phyloP scores from a whole-genome alignment of 768 basidiomycete genomes.

The Rhodosporidiobolus sp. region DNA sequence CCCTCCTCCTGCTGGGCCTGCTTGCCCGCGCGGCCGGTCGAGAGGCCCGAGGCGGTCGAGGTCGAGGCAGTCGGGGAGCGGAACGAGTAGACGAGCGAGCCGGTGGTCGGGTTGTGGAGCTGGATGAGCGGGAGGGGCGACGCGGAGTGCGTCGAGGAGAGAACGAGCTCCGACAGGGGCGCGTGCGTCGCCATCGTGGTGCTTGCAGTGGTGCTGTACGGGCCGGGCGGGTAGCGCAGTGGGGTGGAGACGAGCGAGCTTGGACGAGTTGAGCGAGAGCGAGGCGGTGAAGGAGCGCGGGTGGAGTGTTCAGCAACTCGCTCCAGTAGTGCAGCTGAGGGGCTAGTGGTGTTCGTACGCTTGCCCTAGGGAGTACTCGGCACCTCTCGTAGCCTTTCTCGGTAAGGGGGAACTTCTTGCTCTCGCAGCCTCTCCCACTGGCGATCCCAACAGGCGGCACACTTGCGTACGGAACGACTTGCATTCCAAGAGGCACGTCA shows the following conservation, averaged over 20 bases:
- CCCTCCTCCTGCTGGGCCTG: conserved; percentile 5
- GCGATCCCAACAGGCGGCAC: no score
- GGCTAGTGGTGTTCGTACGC: no score
- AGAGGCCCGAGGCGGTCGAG: neutral
- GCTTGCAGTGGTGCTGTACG: neutral
- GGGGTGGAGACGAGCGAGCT: neutral
- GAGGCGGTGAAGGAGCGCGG: neutral
- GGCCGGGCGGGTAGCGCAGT: neutral
- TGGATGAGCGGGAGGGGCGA: conserved; percentile 27
- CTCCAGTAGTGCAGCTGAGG: no score
- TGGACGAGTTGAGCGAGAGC: conserved; percentile 8
- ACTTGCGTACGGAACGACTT: no score
- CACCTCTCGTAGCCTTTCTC: no score
- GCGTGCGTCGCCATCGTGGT: neutral
- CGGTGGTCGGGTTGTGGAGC: conserved; percentile 35
- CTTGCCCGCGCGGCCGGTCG: neutral
- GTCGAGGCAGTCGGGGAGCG: conserved; percentile 19
- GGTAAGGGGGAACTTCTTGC: no score
- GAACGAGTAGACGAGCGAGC: conserved; percentile 37
- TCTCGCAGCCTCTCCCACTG: no score
- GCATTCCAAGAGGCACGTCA: neutral
- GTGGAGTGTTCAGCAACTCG: no score
- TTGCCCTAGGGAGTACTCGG: no score
- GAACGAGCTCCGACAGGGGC: conserved; percentile 33
- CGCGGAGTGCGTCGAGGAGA: conserved; percentile 23